Evolutionary conservation across 1,284 basidiomycete genomes (phyloP).

Genomic region (Coniferiporia sulphurascens): DNA sequence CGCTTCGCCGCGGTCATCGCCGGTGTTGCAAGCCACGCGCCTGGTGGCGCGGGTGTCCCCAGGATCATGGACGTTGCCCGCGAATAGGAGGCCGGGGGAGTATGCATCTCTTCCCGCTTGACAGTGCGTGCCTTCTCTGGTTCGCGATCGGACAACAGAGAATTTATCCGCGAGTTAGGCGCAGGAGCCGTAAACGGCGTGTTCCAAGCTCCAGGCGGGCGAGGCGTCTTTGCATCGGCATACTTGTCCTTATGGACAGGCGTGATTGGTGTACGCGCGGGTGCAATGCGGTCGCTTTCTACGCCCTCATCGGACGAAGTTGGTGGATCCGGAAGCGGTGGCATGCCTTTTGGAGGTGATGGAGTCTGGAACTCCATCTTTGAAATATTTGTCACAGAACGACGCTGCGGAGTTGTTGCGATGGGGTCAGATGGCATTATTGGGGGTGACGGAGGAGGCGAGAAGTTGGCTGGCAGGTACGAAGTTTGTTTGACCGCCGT

Average conservation of each 20-base stretch:
- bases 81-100: slow-evolving; percentile 22
- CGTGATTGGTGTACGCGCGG: slow-evolving; percentile 25
- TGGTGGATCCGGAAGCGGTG: slow-evolving; percentile 51
- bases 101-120: slow-evolving; percentile 33
- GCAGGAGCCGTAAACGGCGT: slow-evolving; percentile 33
- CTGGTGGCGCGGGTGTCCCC: slow-evolving; percentile 66
- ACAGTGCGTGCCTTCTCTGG: slow-evolving; percentile 15
- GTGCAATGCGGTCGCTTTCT: slow-evolving; percentile 23
- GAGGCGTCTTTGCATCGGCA: slow-evolving; percentile 53
- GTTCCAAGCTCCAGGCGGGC: slow-evolving; percentile 66
- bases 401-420: slow-evolving; percentile 47
- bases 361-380: slow-evolving; percentile 53
- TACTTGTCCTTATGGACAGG: slow-evolving; percentile 24
- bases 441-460: slow-evolving; percentile 30
- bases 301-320: slow-evolving; percentile 40
- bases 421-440: slow-evolving; percentile 20
- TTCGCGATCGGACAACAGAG: neutral
- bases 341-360: slow-evolving; percentile 49
- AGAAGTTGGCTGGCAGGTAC: slow-evolving; percentile 19
- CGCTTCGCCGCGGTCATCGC: slow-evolving; percentile 39
- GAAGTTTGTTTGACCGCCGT: neutral
- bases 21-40: slow-evolving; percentile 63
- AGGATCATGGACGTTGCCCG: slow-evolving; percentile 34
- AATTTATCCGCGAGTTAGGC: neutral
- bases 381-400: slow-evolving; percentile 34